These are phyloP conservation scores for Gnomoniopsis smithogilvyi DNA, from an alignment of 2,329 filamentous ascomycete species.

Conservation along the genomic window DNA sequence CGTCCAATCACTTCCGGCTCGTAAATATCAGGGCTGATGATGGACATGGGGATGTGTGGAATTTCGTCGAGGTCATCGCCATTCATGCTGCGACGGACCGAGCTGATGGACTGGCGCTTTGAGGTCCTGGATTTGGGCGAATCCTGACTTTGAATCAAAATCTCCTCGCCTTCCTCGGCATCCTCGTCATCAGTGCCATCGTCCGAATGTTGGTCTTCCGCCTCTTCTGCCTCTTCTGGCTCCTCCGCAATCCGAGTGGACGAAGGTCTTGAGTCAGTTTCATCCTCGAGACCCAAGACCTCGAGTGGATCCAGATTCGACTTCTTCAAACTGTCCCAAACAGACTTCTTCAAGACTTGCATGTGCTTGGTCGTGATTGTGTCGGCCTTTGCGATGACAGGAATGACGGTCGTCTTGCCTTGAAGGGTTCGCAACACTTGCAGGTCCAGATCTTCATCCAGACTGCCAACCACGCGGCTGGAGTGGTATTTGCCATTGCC, in stretches of 20 bases:
- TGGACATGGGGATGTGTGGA: constrained; percentile 82
- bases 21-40: constrained; percentile 91
- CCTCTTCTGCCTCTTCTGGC: constrained; percentile 41
- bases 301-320: constrained; percentile 86
- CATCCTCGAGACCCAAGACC: constrained; percentile 77
- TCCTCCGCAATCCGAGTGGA: constrained; percentile 54
- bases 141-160: constrained; percentile 32
- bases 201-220: constrained; percentile 25
- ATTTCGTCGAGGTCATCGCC: constrained; percentile 46
- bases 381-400: constrained; percentile 94
- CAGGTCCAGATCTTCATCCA: constrained; percentile 87
- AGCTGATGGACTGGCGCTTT: constrained; percentile 45
- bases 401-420: constrained; percentile 92
- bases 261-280: constrained; percentile 54
- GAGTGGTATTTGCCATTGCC: constrained; percentile 45
- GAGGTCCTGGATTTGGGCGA: constrained; percentile 34
- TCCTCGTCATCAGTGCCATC: constrained; percentile 26
- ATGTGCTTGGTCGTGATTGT: constrained; percentile 96
- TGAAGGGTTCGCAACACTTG: constrained; percentile 85
- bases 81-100: constrained; percentile 42
- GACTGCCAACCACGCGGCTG: constrained; percentile 56
- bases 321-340: constrained; percentile 83
- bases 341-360: constrained; percentile 83
- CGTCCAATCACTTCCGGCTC: constrained; percentile 77
- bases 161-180: constrained; percentile 33